Evolutionary conservation across 2,329 filamentous ascomycete genomes (phyloP).

Genomic region (Aspergillus costaricaensis): DNA sequence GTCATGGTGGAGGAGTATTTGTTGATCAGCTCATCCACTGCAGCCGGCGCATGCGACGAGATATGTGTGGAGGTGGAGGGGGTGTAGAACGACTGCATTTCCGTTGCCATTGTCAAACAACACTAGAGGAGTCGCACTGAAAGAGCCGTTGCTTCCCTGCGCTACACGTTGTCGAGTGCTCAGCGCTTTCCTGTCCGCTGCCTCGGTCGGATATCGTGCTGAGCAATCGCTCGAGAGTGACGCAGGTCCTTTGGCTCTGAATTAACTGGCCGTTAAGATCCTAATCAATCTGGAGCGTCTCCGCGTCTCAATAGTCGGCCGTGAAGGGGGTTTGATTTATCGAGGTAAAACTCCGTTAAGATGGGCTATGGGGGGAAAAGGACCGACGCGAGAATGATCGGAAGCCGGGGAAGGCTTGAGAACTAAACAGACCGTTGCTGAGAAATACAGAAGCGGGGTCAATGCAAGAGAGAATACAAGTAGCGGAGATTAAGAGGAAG

Average conservation of each 20-base stretch:
- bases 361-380: neutral
- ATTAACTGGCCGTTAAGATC: neutral
- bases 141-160: slow-evolving; percentile 2
- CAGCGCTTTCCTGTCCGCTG: neutral
- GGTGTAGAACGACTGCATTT: slow-evolving; percentile 40
- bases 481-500: slow-evolving; percentile 3
- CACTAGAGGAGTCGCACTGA: neutral
- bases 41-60: slow-evolving; percentile 32
- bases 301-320: neutral
- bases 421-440: neutral
- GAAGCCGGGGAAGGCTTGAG: neutral
- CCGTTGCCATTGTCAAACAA: slow-evolving; percentile 29
- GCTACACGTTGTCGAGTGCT: neutral
- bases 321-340: neutral
- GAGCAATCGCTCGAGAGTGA: neutral
- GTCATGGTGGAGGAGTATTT: slow-evolving; percentile 36
- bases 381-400: neutral
- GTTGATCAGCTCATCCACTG: slow-evolving; percentile 37
- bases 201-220: neutral
- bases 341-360: neutral
- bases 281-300: neutral
- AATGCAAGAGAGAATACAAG: neutral
- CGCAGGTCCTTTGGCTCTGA: neutral
- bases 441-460: neutral
- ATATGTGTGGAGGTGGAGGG: slow-evolving; percentile 31